Percentiles rank a stretch among this genome's conserved stretches.
Evolutionary conservation across 148 eudicot genomes (phyloP).

Genomic region (Diospyros lotus): DNA sequence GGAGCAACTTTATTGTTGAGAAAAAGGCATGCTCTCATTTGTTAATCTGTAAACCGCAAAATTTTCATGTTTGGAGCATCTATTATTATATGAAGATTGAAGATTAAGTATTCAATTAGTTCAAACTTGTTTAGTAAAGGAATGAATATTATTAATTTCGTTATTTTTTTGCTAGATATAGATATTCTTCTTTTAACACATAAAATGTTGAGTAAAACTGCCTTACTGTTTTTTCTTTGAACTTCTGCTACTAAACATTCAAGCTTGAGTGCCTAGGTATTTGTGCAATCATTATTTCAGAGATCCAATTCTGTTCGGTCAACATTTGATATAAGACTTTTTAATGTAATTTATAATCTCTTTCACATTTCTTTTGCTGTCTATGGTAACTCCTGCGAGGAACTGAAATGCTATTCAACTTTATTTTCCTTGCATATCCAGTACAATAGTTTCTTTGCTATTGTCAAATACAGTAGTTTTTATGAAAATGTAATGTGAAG

Average conservation of each 20-base stretch:
- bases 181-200: neutral
- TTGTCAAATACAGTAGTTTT: neutral
- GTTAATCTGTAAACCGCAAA: too few species aligned
- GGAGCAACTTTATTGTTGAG: too few species aligned
- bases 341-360: neutral
- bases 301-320: neutral
- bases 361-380: too few species aligned
- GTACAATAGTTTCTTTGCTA: neutral
- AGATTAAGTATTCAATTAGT: neutral
- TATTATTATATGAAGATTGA: neutral
- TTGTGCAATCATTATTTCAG: neutral
- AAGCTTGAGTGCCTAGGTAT: neutral
- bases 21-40: too few species aligned
- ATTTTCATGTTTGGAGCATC: too few species aligned
- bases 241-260: neutral
- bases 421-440: neutral
- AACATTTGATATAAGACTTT: neutral
- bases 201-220: neutral
- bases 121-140: too few species aligned
- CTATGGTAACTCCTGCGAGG: neutral
- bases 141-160: too few species aligned
- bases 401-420: neutral
- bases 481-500: constrained; percentile 2
- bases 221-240: neutral
- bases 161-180: too few species aligned